These are phyloP conservation scores for Thermomucor indicae-seudaticae DNA, from an alignment of 371 early-diverging fungal genomes.

Conservation along the genomic window DNA sequence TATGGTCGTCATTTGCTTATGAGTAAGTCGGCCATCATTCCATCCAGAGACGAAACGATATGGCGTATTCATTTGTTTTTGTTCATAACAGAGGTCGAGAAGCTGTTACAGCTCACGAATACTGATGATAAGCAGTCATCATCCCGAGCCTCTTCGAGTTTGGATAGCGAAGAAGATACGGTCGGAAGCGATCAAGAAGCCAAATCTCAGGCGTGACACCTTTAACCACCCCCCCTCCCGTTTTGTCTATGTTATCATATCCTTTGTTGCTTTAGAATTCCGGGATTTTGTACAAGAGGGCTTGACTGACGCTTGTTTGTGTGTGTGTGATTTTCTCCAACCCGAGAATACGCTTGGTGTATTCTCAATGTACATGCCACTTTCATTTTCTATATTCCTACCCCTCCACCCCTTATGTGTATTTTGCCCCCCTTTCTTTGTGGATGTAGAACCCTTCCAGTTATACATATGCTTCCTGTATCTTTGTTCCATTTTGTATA, in stretches of 20 bases:
- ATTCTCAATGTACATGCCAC: constrained; percentile 10
- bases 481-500: too few relatives aligned
- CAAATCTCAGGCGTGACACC: not conserved
- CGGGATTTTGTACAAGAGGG: constrained; percentile 10
- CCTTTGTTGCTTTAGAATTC: constrained; percentile 3
- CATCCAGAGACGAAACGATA: not conserved
- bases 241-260: constrained; percentile 1
- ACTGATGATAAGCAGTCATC: not conserved
- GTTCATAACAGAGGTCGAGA: constrained; percentile 39
- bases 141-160: not conserved
- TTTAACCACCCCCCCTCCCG: not conserved
- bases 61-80: not conserved
- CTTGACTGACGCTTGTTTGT: too few relatives aligned
- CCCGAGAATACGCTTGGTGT: too few relatives aligned
- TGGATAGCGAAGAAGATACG: not conserved
- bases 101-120: constrained; percentile 27
- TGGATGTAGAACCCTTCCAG: constrained; percentile 10
- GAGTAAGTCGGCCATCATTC: constrained; percentile 32
- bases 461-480: not conserved
- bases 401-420: not conserved
- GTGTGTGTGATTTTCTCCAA: constrained; percentile 8
- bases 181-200: not conserved
- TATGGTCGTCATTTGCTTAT: constrained; percentile 95
- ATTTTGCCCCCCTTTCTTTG: constrained; percentile 6
- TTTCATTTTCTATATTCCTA: not conserved